Percentiles rank a stretch among this genome's conserved stretches.
phyloP scores from a whole-genome alignment of 768 basidiomycete genomes.

The Gloeostereum incarnatum region DNA sequence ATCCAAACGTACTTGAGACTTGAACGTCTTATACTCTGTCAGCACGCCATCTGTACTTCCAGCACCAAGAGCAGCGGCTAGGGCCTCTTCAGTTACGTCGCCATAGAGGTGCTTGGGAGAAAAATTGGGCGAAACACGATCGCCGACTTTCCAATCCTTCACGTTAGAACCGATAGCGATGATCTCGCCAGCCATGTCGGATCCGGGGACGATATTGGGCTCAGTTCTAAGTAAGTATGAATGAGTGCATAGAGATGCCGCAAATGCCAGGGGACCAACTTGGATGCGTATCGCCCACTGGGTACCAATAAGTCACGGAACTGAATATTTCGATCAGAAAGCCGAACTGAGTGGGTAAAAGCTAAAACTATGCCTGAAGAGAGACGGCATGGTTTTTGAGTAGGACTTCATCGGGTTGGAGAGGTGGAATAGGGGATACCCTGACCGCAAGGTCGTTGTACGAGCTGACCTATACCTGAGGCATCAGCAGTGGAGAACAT shows the following conservation, averaged over 20 bases:
- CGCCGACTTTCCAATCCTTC: constrained; percentile 42
- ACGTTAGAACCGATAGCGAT: constrained; percentile 34
- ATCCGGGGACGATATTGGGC: constrained; percentile 23
- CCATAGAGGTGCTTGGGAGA: constrained; percentile 38
- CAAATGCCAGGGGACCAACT: background rate
- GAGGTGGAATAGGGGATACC: background rate
- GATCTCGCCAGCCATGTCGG: constrained; percentile 53
- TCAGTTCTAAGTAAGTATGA: background rate
- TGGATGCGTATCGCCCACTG: background rate
- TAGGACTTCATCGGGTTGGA: background rate
- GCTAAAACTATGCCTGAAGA: background rate
- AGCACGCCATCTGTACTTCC: constrained; percentile 41
- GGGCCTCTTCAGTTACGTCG: constrained; percentile 25
- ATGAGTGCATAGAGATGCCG: background rate
- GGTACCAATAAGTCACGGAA: background rate
- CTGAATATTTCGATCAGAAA: background rate
- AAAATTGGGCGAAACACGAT: constrained; percentile 49
- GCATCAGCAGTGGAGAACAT: background rate
- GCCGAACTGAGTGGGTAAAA: background rate
- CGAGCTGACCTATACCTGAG: background rate
- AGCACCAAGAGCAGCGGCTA: constrained; percentile 30
- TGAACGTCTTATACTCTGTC: constrained; percentile 44
- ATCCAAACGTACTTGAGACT: constrained; percentile 35
- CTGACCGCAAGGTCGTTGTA: background rate
- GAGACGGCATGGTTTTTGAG: constrained; percentile 1